A percentile compares a stretch with the other conserved stretches of the same genome.
These are phyloP conservation scores for Penicillium roqueforti DNA, from an alignment of 495 filamentous ascomycete species.

Conservation along the genomic window DNA sequence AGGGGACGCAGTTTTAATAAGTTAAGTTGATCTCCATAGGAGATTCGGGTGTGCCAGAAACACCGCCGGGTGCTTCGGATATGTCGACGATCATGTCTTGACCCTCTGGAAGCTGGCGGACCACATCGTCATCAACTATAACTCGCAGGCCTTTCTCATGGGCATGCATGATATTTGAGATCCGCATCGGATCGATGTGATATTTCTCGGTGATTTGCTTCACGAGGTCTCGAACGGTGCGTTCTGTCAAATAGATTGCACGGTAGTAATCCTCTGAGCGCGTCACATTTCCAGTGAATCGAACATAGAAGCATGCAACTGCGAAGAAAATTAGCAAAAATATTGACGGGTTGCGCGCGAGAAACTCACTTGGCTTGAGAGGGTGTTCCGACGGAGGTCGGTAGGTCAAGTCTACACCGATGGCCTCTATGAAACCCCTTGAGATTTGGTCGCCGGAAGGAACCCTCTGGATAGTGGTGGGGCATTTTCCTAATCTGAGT, in stretches of 20 bases:
- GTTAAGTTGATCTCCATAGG: constrained; percentile 39
- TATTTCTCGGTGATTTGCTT: constrained; percentile 69
- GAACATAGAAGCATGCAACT: constrained; percentile 87
- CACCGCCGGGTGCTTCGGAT: constrained; percentile 30
- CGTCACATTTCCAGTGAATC: constrained; percentile 51
- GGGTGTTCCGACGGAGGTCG: constrained; percentile 69
- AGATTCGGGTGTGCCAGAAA: constrained; percentile 14
- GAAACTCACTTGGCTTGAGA: constrained; percentile 60
- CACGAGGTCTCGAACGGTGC: constrained; percentile 68
- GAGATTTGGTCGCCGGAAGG: constrained; percentile 41
- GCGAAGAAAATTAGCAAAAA: constrained; percentile 12
- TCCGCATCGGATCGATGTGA: constrained; percentile 64
- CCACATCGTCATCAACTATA: constrained; percentile 85
- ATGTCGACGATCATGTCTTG: constrained; percentile 81
- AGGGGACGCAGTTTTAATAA: constrained; percentile 24
- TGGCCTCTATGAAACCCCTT: constrained; percentile 82
- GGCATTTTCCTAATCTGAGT: constrained; percentile 22
- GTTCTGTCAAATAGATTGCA: constrained; percentile 79
- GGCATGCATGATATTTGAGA: constrained; percentile 67
- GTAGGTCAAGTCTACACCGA: constrained; percentile 84
- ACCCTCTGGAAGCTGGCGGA: constrained; percentile 81
- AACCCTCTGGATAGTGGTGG: constrained; percentile 47
- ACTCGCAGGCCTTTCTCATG: constrained; percentile 71
- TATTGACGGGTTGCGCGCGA: background rate
- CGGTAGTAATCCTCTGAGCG: constrained; percentile 65